Base-by-base conservation (phyloP, 2,329 filamentous ascomycete species). In the Phaeosphaeria sp. region DNA sequence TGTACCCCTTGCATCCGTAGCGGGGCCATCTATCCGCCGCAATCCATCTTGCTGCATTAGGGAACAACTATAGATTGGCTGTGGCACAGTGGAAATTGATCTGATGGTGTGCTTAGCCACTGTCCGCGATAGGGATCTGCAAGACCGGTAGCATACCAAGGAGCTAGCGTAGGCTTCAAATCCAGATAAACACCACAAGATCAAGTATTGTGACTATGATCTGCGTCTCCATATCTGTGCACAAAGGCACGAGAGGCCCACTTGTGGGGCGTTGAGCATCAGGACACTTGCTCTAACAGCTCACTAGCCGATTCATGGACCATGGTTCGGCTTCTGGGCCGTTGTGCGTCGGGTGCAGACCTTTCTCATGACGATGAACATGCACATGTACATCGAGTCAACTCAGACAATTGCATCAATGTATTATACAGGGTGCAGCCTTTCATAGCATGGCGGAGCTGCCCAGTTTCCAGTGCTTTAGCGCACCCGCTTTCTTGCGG, bases 21-120 rank as follows among this genome's bases (percentile, higher is more conserved):
- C 50, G 61, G 61, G 43, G 49, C 47, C 7, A 45, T 52, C 42
- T 47, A 52, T 59, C 58, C 58, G 53, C 58, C 46, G 49, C 50
- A 40, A 56, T 57, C 49, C 33, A 63, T 55, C 56, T 56, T 61
- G 40, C 58, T 59, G 39, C 21, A 48, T 59, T 48, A 22, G 49
- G 56, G 9, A 49, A 51, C 36, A 52, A 17, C 50, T 1, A 20
- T 24, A 46, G n/a, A 20, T n/a, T 27, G 44, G 22, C 40, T 22
- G 39, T 43, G 17, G 25, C 33, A 18, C 43, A 39, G 21, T 47
- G 9, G 8, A n/a, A 18, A 21, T 18, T 20, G 27, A n/a, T 9
- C 27, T n/a, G 18, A 20, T 36, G 25, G 27, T 24, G 18, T 39
- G 30, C 22, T 36, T 52, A 33, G 40, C 25, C 50, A 52, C 40